phyloP scores from a whole-genome alignment of 108 stramenopile species.

The Skeletonema potamos region DNA sequence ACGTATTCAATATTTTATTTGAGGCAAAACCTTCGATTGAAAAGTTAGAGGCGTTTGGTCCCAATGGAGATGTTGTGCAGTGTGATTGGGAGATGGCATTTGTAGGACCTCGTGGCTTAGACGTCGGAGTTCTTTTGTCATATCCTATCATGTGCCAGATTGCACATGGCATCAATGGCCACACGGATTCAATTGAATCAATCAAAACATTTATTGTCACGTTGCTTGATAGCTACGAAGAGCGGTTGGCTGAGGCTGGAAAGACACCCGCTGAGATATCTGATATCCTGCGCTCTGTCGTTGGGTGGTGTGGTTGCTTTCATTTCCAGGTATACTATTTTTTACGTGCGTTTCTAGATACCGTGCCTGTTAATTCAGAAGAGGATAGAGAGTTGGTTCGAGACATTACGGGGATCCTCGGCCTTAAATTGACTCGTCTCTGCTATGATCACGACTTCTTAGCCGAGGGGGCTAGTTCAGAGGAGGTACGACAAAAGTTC shows the following conservation, averaged over 20 bases:
- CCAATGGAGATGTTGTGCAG: conserved; percentile 23
- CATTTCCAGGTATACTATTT: neutral
- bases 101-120: neutral
- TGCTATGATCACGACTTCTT: neutral
- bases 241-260: neutral
- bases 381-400: neutral
- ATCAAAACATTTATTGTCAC: neutral
- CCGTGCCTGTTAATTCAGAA: neutral
- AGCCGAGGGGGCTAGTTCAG: neutral
- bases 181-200: neutral
- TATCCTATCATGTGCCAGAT: conserved; percentile 10
- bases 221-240: neutral
- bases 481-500: neutral
- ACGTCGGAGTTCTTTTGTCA: neutral
- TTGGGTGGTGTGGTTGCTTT: conserved; percentile 2
- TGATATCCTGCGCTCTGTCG: neutral
- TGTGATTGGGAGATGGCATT: conserved; percentile 52
- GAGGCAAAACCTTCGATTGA: conserved; percentile 43
- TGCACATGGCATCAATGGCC: conserved; percentile 2
- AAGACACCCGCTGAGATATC: neutral
- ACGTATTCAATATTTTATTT: conserved; percentile 63
- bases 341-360: neutral
- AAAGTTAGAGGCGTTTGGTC: conserved; percentile 33
- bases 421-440: neutral
- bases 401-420: neutral